phyloP scores from a whole-genome alignment of 2,329 filamentous ascomycete genomes.

The Graphiopsis chlorocephala region DNA sequence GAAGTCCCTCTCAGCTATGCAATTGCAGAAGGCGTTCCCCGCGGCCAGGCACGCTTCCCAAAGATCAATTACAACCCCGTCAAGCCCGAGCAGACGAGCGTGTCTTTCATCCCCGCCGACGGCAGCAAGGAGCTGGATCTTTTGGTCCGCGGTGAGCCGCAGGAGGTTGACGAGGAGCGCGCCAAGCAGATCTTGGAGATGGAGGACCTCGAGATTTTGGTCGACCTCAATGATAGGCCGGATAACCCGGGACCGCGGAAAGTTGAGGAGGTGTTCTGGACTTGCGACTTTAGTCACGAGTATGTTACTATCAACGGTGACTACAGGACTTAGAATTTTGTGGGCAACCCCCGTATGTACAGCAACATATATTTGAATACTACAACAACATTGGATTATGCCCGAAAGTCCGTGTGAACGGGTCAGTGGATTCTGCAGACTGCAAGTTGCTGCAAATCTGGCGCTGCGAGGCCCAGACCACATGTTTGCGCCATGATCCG shows the following conservation, averaged over 20 bases:
- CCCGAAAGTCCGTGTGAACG: too few relatives aligned
- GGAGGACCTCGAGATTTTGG: slow-evolving; percentile 76
- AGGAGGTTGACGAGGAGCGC: slow-evolving; percentile 71
- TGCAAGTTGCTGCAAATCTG: not conserved
- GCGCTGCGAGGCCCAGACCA: not conserved
- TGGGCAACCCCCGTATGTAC: not conserved
- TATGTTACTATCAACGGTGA: slow-evolving; percentile 71
- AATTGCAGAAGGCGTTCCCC: not conserved
- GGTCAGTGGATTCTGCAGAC: not conserved
- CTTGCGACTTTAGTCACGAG: slow-evolving; percentile 83
- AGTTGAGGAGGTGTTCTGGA: slow-evolving; percentile 70
- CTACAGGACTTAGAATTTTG: slow-evolving; percentile 51
- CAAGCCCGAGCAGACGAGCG: slow-evolving; percentile 67
- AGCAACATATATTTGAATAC: not conserved
- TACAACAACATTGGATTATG: not conserved
- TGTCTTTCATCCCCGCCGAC: slow-evolving; percentile 75
- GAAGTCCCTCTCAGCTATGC: slow-evolving; percentile 22
- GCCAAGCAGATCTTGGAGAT: slow-evolving; percentile 74
- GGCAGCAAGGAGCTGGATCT: slow-evolving; percentile 74
- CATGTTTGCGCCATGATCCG: not conserved
- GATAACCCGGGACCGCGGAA: slow-evolving; percentile 34
- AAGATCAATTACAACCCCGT: slow-evolving; percentile 56
- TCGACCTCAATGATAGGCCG: slow-evolving; percentile 62
- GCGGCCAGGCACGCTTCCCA: too few relatives aligned
- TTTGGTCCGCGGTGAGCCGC: slow-evolving; percentile 75